Percentiles rank a stretch among this genome's conserved stretches.
These are phyloP conservation scores for Biscogniauxia sp. DNA, from an alignment of 2,329 filamentous ascomycete species.

Conservation along the genomic window DNA sequence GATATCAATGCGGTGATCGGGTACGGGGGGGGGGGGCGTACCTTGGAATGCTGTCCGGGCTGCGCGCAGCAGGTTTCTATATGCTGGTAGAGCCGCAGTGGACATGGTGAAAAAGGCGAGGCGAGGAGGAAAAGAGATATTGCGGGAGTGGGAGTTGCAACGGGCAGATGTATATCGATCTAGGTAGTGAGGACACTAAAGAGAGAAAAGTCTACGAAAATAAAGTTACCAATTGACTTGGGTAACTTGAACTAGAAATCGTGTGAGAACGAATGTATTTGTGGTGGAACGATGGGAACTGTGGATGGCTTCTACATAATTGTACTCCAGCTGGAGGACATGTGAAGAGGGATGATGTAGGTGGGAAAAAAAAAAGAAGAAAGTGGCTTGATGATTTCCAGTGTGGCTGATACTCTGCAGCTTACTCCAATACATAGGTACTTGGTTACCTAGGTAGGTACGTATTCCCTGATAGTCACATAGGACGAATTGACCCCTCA, in stretches of 20 bases:
- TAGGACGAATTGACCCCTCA: too few species aligned
- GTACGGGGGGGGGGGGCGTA: slow-evolving; percentile 38
- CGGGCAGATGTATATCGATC: too few species aligned
- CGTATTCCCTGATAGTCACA: too few species aligned
- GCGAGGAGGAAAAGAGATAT: not conserved
- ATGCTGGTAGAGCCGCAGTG: slow-evolving; percentile 60
- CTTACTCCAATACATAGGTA: too few species aligned
- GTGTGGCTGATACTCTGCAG: not conserved
- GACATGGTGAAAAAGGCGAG: slow-evolving; percentile 8
- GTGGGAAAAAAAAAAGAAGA: not conserved
- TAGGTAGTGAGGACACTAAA: too few species aligned
- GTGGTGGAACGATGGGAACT: not conserved
- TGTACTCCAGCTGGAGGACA: too few species aligned
- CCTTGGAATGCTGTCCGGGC: slow-evolving; percentile 81
- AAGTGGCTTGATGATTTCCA: not conserved
- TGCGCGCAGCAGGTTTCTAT: slow-evolving; percentile 78
- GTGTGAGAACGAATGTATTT: not conserved
- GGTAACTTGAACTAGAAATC: not conserved
- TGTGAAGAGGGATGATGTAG: not conserved
- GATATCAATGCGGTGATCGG: not conserved
- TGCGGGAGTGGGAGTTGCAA: not conserved
- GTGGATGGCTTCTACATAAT: too few species aligned
- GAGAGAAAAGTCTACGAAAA: too few species aligned
- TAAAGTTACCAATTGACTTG: too few species aligned
- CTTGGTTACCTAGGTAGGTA: too few species aligned